Percentiles rank a stretch among this genome's conserved stretches.
Conservation (phyloP, 73 alveolate species). For the Strombidium stylifer region DNA sequence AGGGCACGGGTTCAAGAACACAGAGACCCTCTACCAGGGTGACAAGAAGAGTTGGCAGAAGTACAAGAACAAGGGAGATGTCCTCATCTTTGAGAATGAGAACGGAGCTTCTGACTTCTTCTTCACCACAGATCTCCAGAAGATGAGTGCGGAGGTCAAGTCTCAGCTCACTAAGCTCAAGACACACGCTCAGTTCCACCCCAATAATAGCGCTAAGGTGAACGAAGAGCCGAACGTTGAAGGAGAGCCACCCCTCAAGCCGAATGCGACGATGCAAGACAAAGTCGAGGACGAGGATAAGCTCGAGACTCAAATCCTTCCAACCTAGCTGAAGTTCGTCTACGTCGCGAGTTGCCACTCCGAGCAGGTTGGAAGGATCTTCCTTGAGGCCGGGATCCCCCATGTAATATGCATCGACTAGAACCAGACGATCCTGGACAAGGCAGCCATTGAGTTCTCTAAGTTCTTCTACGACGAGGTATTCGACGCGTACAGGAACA, state of each 20-base stretch:
- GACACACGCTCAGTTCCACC: conserved; percentile 7
- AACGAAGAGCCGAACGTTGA: background rate
- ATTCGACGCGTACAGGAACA: conserved; percentile 37
- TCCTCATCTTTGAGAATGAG: conserved; percentile 32
- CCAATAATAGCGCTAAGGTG: background rate
- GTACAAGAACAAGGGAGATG: conserved; percentile 21
- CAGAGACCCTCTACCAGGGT: background rate
- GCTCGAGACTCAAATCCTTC: background rate
- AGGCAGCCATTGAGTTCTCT: conserved; percentile 60
- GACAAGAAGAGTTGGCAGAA: background rate
- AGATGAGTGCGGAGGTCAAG: background rate
- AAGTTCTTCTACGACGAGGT: conserved; percentile 53
- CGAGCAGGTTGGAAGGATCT: conserved; percentile 58
- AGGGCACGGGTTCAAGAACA: conserved; percentile 50
- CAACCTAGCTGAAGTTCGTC: conserved; percentile 45
- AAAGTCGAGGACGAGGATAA: conserved; percentile 1
- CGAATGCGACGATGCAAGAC: background rate
- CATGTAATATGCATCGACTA: conserved; percentile 70
- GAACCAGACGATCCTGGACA: conserved; percentile 53
- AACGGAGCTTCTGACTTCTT: conserved; percentile 30
- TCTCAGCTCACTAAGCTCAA: background rate
- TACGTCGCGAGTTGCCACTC: conserved; percentile 73
- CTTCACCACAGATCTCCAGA: background rate
- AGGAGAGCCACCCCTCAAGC: background rate
- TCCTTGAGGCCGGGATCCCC: conserved; percentile 59